Evolutionary conservation across 192 early-diverging fungal species (phyloP), one percentile per base, ranked within the genome.

Genomic region (Linnemannia elongata): DNA sequence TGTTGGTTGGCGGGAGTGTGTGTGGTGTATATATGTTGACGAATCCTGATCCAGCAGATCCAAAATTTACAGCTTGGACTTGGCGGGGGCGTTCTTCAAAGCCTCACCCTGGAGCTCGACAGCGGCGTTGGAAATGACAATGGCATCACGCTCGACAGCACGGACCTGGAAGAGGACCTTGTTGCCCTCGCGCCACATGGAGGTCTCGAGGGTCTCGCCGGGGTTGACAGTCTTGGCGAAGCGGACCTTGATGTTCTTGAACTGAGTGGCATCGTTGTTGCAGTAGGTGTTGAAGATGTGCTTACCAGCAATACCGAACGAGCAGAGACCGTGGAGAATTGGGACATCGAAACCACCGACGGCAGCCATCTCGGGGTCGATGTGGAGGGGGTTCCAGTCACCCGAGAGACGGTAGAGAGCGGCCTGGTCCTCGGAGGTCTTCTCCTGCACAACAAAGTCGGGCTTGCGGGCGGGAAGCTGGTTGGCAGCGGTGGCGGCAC

Each of bases 311-410:
- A 97, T 93, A 79, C 97, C 98, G 88, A 97, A 97, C 15, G 96
- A 93, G 92, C 96, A 97, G 80, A 99, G 92, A 44, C 98, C 98
- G 85, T 99, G 99, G 57, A 99, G 91, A 84, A 99, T 99, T 6
- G 99, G 99, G 18, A 95, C 94, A 52, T 99, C 96, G 89, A 99
- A 99, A 27, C 98, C 98, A 74, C 97, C 99, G 74, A 99, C 92
- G 54, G 93, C 92, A 49, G 96, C 94, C 97, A 99, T 97, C 39
- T 93, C 90, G 4, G 99, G 98, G 89, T 99, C 98, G 83, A 99
- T 96, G 88, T 99, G 99, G 79, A 99, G 91, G 80, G 99, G 99
- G 89, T 99, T 99, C 89, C 88, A 95, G 91, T 99, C 99, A 78
- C 98, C 99, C 13, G 93, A 94, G 76, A 99, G 91, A 63, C 97